These are phyloP conservation scores for Karstenula rhodostoma DNA, from an alignment of 2,329 filamentous ascomycete species.

Conservation along the genomic window DNA sequence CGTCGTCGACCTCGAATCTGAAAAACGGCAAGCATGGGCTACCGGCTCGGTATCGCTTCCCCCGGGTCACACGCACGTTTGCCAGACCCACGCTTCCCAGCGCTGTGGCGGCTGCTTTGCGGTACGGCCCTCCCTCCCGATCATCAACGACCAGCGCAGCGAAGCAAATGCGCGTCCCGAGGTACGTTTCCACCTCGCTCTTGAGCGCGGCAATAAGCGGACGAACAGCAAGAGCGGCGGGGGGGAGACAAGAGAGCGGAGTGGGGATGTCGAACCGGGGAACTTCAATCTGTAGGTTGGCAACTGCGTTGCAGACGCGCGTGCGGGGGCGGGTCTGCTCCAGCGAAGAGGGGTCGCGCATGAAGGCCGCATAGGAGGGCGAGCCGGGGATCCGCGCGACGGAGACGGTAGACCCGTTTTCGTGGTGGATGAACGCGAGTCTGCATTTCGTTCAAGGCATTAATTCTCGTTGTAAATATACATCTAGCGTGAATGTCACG, in stretches of 20 bases:
- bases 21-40: too few species aligned
- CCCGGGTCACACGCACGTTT: not conserved
- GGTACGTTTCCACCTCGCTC: not conserved
- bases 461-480: not conserved
- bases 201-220: not conserved
- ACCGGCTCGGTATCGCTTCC: too few species aligned
- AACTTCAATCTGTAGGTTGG: not conserved
- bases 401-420: constrained; percentile 15
- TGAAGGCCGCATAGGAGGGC: constrained; percentile 19
- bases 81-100: not conserved
- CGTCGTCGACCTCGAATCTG: too few species aligned
- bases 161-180: not conserved
- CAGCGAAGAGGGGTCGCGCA: not conserved
- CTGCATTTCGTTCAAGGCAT: not conserved
- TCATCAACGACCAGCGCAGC: not conserved
- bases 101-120: not conserved
- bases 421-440: constrained; percentile 3
- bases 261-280: not conserved
- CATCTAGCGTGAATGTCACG: not conserved
- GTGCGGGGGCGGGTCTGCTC: not conserved
- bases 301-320: not conserved
- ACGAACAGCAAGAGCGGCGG: not conserved
- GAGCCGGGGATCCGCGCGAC: constrained; percentile 18
- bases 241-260: not conserved
- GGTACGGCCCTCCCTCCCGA: not conserved